Percentiles rank a stretch among this genome's conserved stretches.
phyloP scores from a whole-genome alignment of 805 yeast species.

The Lachancea thermotolerans region DNA sequence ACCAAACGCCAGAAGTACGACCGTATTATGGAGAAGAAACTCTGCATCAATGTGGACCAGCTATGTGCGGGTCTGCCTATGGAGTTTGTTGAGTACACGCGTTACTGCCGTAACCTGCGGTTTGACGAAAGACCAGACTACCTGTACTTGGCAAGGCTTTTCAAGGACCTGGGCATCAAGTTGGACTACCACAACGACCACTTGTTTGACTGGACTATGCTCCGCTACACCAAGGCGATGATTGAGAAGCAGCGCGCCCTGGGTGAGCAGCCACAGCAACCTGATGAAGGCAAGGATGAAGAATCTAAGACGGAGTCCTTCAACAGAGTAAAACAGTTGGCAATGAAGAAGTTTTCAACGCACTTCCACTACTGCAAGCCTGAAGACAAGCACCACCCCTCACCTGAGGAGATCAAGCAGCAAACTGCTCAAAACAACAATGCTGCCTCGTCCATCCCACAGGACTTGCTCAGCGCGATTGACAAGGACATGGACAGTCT shows the following conservation, averaged over 20 bases:
- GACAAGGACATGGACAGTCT: conserved; percentile 29
- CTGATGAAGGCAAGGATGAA: conserved; percentile 9
- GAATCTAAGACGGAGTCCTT: conserved; percentile 29
- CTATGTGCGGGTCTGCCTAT: conserved; percentile 88
- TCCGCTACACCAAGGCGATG: conserved; percentile 33
- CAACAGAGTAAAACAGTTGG: conserved; percentile 28
- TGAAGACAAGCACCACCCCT: conserved; percentile 30
- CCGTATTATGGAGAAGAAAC: conserved; percentile 89
- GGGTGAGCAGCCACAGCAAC: conserved; percentile 9
- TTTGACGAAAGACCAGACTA: conserved; percentile 98
- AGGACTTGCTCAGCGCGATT: conserved; percentile 26
- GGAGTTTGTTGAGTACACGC: conserved; percentile 82
- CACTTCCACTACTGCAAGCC: conserved; percentile 32
- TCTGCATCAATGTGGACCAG: conserved; percentile 79
- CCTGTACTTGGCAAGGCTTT: conserved; percentile 75
- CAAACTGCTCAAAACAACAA: conserved; percentile 25
- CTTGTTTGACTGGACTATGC: conserved; percentile 92
- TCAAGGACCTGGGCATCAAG: conserved; percentile 81
- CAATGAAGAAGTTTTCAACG: conserved; percentile 32
- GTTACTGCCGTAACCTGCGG: conserved; percentile 81
- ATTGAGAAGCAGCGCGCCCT: conserved; percentile 27
- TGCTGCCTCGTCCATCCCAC: conserved; percentile 23
- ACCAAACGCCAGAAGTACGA: conserved; percentile 96
- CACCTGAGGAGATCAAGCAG: conserved; percentile 31
- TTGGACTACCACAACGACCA: conserved; percentile 90